Conservation (phyloP, 2,329 filamentous ascomycete species). For the Chaetomium sp. region DNA sequence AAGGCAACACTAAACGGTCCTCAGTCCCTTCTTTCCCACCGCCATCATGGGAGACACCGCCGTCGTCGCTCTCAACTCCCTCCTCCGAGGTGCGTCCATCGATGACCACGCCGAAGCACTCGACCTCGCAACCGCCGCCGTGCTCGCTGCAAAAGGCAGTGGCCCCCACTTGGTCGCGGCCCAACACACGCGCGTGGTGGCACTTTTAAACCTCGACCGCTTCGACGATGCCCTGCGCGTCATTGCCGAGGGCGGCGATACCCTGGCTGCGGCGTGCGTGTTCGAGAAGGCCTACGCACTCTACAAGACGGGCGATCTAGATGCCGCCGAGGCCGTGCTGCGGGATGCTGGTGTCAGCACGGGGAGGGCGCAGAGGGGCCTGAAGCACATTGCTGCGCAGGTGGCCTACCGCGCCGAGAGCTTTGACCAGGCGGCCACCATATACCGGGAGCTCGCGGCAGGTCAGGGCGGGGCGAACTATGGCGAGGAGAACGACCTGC, state of each 20-base stretch:
- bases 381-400: constrained; percentile 63
- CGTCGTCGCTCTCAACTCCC: constrained; percentile 52
- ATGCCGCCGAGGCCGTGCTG: constrained; percentile 59
- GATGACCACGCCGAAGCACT: constrained; percentile 76
- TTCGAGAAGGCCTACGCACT: constrained; percentile 81
- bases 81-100: constrained; percentile 59
- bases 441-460: constrained; percentile 62
- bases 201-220: constrained; percentile 78
- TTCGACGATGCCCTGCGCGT: constrained; percentile 75
- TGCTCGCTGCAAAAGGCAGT: constrained; percentile 63
- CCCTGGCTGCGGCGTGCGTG: constrained; percentile 60
- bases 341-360: constrained; percentile 17
- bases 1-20: constrained; percentile 20
- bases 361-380: constrained; percentile 23
- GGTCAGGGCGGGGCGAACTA: constrained; percentile 46
- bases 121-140: constrained; percentile 60
- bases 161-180: constrained; percentile 48
- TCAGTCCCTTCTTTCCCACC: constrained; percentile 23
- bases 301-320: constrained; percentile 74
- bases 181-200: constrained; percentile 70
- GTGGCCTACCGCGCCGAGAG: constrained; percentile 74
- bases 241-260: constrained; percentile 64
- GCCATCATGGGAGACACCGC: constrained; percentile 48
- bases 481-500: constrained; percentile 72
- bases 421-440: constrained; percentile 65